Conservation (phyloP, 78 protist species). For the slime mould (Dictyostelium discoideum) region DNA sequence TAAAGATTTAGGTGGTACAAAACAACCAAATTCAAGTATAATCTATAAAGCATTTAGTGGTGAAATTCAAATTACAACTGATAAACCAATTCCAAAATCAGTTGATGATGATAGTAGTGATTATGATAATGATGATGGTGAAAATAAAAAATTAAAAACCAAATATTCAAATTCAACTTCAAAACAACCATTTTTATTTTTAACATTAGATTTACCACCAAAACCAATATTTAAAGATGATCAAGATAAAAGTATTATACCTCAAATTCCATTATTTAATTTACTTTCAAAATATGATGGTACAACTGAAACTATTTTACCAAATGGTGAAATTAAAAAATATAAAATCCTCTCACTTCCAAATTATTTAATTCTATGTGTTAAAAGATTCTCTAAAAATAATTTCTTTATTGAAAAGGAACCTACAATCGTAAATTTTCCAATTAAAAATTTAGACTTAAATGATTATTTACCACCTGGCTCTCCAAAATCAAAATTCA, state of each 20-base stretch:
- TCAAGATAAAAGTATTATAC: constrained; percentile 86
- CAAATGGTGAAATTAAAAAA: constrained; percentile 69
- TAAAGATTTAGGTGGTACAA: constrained; percentile 43
- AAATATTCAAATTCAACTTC: background rate
- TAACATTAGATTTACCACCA: constrained; percentile 95
- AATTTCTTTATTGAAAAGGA: constrained; percentile 93
- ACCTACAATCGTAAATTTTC: constrained; percentile 96
- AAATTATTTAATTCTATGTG: constrained; percentile 88
- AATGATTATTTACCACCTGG: constrained; percentile 68
- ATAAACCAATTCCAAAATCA: background rate
- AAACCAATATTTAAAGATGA: constrained; percentile 94
- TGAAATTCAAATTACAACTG: constrained; percentile 49
- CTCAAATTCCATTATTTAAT: constrained; percentile 85
- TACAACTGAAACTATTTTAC: background rate
- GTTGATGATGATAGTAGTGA: background rate
- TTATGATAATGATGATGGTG: background rate
- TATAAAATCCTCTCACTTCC: constrained; percentile 88
- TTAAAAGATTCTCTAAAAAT: constrained; percentile 94
- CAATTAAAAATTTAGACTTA: constrained; percentile 92
- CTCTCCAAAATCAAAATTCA: constrained; percentile 32
- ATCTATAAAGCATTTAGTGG: constrained; percentile 86
- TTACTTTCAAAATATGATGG: constrained; percentile 93
- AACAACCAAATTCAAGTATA: constrained; percentile 47
- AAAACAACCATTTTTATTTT: constrained; percentile 59
- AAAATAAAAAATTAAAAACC: background rate